Evolutionary conservation across 129 eudicot genomes (phyloP).

Genomic region (Chrysanthemum seticuspe): DNA sequence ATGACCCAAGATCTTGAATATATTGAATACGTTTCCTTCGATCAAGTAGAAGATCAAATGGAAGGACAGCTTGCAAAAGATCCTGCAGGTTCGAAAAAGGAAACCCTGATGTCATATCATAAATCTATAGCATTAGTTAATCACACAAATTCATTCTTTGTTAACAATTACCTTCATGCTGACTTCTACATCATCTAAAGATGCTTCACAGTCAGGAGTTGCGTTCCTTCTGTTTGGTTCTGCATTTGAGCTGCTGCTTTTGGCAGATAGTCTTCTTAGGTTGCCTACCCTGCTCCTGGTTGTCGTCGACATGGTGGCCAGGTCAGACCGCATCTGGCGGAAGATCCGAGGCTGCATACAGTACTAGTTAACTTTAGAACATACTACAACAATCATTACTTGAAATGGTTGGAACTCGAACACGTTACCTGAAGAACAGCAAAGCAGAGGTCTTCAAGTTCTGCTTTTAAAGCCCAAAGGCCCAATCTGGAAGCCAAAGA

Average conservation of each 20-base stretch:
- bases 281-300: conserved; percentile 50
- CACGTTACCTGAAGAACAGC: conserved; percentile 78
- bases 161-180: conserved; percentile 58
- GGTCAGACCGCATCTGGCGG: conserved; percentile 77
- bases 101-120: conserved; percentile 14
- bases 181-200: conserved; percentile 45
- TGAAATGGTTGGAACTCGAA: neutral
- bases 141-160: conserved; percentile 6
- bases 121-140: neutral
- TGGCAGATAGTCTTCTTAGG: conserved; percentile 53
- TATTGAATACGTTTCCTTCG: conserved; percentile 69
- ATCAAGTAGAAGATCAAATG: conserved; percentile 81
- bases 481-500: conserved; percentile 97
- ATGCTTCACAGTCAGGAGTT: conserved; percentile 34
- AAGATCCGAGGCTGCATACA: conserved; percentile 67
- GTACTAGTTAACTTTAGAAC: conserved; percentile 17
- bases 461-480: conserved; percentile 95
- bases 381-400: conserved; percentile 6
- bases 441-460: conserved; percentile 96
- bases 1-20: conserved; percentile 46
- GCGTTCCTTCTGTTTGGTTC: conserved; percentile 28
- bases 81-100: conserved; percentile 52
- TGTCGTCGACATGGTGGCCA: conserved; percentile 96
- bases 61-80: conserved; percentile 89
- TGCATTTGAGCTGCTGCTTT: conserved; percentile 34